Percentiles rank a stretch among this genome's conserved stretches.
These are phyloP conservation scores for Fusarium sororula DNA, from an alignment of 2,329 filamentous ascomycete species.

Conservation along the genomic window DNA sequence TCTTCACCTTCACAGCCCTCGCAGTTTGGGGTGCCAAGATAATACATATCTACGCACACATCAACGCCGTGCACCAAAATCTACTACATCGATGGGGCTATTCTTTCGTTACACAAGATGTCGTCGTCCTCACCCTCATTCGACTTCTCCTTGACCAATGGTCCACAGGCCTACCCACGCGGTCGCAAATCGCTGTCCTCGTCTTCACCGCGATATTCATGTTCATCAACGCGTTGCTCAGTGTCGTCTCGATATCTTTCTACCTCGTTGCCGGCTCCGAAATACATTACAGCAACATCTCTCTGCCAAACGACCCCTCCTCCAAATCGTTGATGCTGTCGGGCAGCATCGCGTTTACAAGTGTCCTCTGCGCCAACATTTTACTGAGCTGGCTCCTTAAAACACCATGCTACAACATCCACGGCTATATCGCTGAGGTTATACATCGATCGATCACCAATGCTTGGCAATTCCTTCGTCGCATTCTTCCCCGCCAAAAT, in stretches of 20 bases:
- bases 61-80: slow-evolving; percentile 36
- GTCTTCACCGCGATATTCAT: slow-evolving; percentile 17
- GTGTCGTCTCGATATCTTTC: slow-evolving; percentile 42
- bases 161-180: slow-evolving; percentile 25
- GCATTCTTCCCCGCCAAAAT: background rate
- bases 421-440: slow-evolving; percentile 39
- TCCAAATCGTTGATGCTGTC: slow-evolving; percentile 45
- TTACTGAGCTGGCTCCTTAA: slow-evolving; percentile 41
- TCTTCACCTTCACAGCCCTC: slow-evolving; percentile 46
- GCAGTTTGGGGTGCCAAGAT: slow-evolving; percentile 46
- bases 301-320: slow-evolving; percentile 43
- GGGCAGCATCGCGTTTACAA: slow-evolving; percentile 41
- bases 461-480: slow-evolving; percentile 12
- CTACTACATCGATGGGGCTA: slow-evolving; percentile 32
- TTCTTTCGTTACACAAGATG: slow-evolving; percentile 49
- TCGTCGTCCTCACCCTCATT: slow-evolving; percentile 44
- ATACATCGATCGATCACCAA: slow-evolving; percentile 37
- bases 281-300: slow-evolving; percentile 49
- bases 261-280: slow-evolving; percentile 47
- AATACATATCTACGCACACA: slow-evolving; percentile 46
- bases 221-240: slow-evolving; percentile 19
- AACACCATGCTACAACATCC: slow-evolving; percentile 27
- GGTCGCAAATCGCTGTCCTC: slow-evolving; percentile 14
- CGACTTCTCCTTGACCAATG: slow-evolving; percentile 44
- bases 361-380: slow-evolving; percentile 30